Conservation (phyloP, 768 basidiomycete species). For the Leucocoprinus leucothites region DNA sequence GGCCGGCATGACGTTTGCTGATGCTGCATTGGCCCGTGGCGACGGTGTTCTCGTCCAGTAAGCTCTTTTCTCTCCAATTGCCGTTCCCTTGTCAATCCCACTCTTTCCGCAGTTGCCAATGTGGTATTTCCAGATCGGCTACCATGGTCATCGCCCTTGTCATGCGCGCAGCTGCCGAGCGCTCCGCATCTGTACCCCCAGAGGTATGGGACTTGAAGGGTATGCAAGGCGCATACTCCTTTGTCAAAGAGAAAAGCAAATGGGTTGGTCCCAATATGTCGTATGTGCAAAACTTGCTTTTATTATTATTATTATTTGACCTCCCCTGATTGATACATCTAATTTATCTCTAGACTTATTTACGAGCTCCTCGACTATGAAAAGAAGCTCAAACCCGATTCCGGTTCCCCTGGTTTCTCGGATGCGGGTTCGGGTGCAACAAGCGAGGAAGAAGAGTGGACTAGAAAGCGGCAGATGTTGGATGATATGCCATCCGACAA, state of each 20-base stretch:
- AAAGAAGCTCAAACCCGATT: slow-evolving; percentile 57
- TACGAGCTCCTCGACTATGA: slow-evolving; percentile 94
- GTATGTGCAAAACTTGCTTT: slow-evolving; percentile 51
- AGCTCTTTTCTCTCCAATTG: slow-evolving; percentile 29
- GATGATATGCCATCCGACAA: slow-evolving; percentile 49
- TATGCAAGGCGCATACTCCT: slow-evolving; percentile 88
- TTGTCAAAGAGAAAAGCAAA: slow-evolving; percentile 85
- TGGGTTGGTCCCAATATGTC: slow-evolving; percentile 94
- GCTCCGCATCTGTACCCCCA: slow-evolving; percentile 61
- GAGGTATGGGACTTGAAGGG: slow-evolving; percentile 79
- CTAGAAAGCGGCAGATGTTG: slow-evolving; percentile 58
- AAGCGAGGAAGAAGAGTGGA: slow-evolving; percentile 77
- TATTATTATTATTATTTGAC: slow-evolving; percentile 15
- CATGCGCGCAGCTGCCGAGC: slow-evolving; percentile 84
- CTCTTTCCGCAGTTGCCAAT: slow-evolving; percentile 69
- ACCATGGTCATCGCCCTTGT: slow-evolving; percentile 89
- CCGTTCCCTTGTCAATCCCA: slow-evolving; percentile 19
- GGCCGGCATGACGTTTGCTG: slow-evolving; percentile 77
- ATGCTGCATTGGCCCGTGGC: slow-evolving; percentile 68
- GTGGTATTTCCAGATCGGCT: slow-evolving; percentile 89
- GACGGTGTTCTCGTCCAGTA: slow-evolving; percentile 86
- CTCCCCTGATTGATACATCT: background rate
- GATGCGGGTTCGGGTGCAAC: slow-evolving; percentile 34
- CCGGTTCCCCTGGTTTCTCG: slow-evolving; percentile 53
- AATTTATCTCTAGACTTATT: slow-evolving; percentile 61